Base-by-base conservation (phyloP, 1,284 basidiomycete genomes). In the Farysia itapuensis region DNA sequence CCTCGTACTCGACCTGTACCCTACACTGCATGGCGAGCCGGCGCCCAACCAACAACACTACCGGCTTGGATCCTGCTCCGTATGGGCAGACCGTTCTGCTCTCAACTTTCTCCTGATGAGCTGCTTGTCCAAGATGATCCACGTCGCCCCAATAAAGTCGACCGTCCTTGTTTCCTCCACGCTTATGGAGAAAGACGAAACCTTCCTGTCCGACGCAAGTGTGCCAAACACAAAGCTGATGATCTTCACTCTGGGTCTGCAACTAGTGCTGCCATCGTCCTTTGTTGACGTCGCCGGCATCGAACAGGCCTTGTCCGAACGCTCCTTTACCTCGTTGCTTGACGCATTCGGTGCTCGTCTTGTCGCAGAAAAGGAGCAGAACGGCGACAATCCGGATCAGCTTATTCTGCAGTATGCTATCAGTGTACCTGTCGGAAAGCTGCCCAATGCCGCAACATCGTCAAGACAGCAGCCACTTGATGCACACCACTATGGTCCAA, bases 1-100 rank as follows among this genome's bases (percentile, higher is more conserved):
- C 28, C 43, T 69, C n/a, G 52, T 65, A 8, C 42, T 68, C 29
- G 43, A 43, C 32, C 50, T 53, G 6, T 36, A 52, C 9, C 50
- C 51, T 6, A 30, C 49, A 34, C 42, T 52, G 2, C 33, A 46
- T 19, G 44, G 41, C 5, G 18, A 22, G 13, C 39, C 49, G 25
- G 47, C 38, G 14, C 25, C 40, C 6, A 43, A 43, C 18, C 49
- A 46, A 23, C 40, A 39, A 12, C 36, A 47, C 26, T 52, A 50
- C 28, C 53, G 56, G 39, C 56, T 52, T 9, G 56, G 52, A 18
- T 48, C 47, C 1, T 52, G 41, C 40, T 37, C 32, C 4, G 43
- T 56, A 5, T 51, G 56, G 53, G 54, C 46, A n/a, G 52, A 64
- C 16, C 43, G 39, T 18, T 20, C 33, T 26, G 40, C 46, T 1